Evolutionary conservation across 257 asterid species (phyloP).

Genomic region (Datura wrightii): DNA sequence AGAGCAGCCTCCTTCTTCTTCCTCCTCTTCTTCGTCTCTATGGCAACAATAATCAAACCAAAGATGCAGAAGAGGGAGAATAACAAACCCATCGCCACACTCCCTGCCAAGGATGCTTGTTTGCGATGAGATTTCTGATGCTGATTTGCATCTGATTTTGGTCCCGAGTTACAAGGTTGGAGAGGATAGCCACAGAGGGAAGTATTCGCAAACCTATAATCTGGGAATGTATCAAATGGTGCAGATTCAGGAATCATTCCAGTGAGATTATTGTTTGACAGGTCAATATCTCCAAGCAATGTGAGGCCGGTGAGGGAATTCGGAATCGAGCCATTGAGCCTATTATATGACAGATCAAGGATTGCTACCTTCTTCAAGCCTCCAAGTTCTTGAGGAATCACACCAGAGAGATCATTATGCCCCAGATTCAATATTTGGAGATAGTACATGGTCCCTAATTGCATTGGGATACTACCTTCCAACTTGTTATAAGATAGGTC

Average conservation of each 20-base stretch:
- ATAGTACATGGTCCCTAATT: slow-evolving; percentile 80
- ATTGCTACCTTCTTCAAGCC: slow-evolving; percentile 77
- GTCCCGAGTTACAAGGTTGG: slow-evolving; percentile 50
- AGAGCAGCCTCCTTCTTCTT: slow-evolving; percentile 79
- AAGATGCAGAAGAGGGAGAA: slow-evolving; percentile 83
- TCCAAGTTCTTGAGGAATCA: slow-evolving; percentile 75
- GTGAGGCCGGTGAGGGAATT: slow-evolving; percentile 70
- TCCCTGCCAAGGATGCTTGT: slow-evolving; percentile 83
- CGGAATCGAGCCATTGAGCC: slow-evolving; percentile 74
- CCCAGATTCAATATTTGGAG: slow-evolving; percentile 75
- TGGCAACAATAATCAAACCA: slow-evolving; percentile 67
- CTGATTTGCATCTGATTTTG: slow-evolving; percentile 38
- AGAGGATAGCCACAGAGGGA: slow-evolving; percentile 94
- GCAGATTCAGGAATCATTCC: slow-evolving; percentile 83
- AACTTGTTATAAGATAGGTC: slow-evolving; percentile 79
- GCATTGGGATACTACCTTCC: slow-evolving; percentile 83
- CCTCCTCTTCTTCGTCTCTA: slow-evolving; percentile 76
- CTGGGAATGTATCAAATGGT: slow-evolving; percentile 83
- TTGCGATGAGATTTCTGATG: slow-evolving; percentile 60
- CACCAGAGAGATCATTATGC: slow-evolving; percentile 79
- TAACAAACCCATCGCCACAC: slow-evolving; percentile 81
- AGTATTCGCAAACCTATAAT: slow-evolving; percentile 62
- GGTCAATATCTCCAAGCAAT: slow-evolving; percentile 69
- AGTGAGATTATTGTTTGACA: slow-evolving; percentile 77
- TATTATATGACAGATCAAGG: slow-evolving; percentile 81